Percentiles rank a stretch among this genome's conserved stretches.
These are phyloP conservation scores for Pyrus communis DNA, from an alignment of 306 rosid genomes.

Conservation along the genomic window DNA sequence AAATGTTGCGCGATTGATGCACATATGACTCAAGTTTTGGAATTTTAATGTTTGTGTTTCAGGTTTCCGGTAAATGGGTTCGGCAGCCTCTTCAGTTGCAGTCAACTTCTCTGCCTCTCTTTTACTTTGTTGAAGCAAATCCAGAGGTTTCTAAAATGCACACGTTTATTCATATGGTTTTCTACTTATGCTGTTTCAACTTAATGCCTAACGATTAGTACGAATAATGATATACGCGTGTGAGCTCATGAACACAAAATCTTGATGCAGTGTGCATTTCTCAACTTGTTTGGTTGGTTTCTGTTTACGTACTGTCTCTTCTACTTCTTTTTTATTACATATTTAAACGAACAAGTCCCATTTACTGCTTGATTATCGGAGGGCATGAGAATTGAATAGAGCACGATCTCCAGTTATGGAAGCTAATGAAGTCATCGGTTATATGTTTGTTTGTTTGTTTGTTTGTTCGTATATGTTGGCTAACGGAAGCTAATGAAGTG, in stretches of 20 bases:
- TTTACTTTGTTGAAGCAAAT: slow-evolving; percentile 20
- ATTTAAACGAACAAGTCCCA: not conserved
- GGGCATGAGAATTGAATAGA: not conserved
- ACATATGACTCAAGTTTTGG: not conserved
- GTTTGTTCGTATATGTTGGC: not conserved
- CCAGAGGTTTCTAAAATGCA: slow-evolving; percentile 26
- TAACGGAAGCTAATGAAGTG: too few relatives aligned
- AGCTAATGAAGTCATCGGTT: not conserved
- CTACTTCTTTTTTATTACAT: not conserved
- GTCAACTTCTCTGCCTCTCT: slow-evolving; percentile 1
- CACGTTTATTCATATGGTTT: not conserved
- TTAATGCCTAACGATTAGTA: not conserved
- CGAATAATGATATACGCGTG: not conserved
- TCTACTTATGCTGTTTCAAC: not conserved
- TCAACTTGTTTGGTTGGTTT: not conserved
- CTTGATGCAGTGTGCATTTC: not conserved
- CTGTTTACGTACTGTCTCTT: not conserved
- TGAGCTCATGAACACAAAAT: not conserved
- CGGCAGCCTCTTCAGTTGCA: slow-evolving; percentile 16
- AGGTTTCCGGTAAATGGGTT: slow-evolving; percentile 13
- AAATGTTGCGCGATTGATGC: not conserved
- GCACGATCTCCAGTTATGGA: not conserved
- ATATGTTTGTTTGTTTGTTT: not conserved
- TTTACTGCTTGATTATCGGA: not conserved
- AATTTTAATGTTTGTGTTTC: slow-evolving; percentile 8